Percentiles rank a stretch among this genome's conserved stretches.
Conservation (phyloP, 768 basidiomycete species). For the Crassisporium funariophilum region DNA sequence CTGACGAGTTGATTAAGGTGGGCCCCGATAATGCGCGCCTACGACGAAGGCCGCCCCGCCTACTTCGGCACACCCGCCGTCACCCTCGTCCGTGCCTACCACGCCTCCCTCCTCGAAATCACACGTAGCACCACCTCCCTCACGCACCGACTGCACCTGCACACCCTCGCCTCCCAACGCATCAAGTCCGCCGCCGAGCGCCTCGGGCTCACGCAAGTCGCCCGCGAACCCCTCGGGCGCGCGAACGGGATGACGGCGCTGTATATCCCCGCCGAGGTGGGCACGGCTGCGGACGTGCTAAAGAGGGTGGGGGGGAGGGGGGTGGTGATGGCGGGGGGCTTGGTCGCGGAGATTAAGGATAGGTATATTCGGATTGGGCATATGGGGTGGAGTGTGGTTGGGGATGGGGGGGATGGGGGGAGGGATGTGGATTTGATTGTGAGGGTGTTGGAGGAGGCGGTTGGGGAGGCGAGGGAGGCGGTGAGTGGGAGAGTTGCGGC, state of each 20-base stretch:
- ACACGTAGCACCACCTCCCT: conserved; percentile 59
- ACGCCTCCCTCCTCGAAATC: conserved; percentile 73
- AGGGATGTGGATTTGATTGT: conserved; percentile 73
- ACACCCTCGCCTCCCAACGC: conserved; percentile 62
- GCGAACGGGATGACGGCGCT: conserved; percentile 92
- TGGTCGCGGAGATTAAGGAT: conserved; percentile 80
- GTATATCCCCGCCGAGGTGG: conserved; percentile 70
- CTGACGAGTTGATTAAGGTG: conserved; percentile 45
- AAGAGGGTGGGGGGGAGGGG: conserved; percentile 64
- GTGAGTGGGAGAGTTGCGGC: too few relatives aligned
- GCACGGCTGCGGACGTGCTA: conserved; percentile 67
- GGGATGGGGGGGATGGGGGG: conserved; percentile 54
- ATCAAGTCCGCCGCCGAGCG: conserved; percentile 63
- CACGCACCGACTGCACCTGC: conserved; percentile 68
- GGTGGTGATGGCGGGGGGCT: conserved; percentile 79
- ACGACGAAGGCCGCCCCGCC: conserved; percentile 70
- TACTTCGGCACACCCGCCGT: conserved; percentile 92
- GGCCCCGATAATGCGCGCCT: conserved; percentile 86
- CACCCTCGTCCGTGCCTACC: conserved; percentile 84
- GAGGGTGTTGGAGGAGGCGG: conserved; percentile 40
- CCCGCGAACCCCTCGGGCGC: conserved; percentile 51
- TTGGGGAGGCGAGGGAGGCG: conserved; percentile 11
- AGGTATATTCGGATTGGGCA: conserved; percentile 79
- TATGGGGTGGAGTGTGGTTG: conserved; percentile 83
- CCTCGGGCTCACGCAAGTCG: conserved; percentile 70